Evolutionary conservation across 78 protist species (phyloP).

Genomic region (Dictyostelium discoideum): DNA sequence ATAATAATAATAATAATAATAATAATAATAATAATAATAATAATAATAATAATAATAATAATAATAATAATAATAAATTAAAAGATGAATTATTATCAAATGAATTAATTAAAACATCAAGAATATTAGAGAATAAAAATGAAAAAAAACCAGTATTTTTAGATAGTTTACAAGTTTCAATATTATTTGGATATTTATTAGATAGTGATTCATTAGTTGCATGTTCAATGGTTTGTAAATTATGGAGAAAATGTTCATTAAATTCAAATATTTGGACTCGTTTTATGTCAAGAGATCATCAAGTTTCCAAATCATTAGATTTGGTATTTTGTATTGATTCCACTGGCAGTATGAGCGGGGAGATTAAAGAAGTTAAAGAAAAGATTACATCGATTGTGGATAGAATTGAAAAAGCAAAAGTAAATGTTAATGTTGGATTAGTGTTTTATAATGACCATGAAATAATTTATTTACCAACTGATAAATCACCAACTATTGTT

Average conservation of each 20-base stretch:
- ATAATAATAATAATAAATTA: neutral
- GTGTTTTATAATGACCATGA: slow-evolving; percentile 61
- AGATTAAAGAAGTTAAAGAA: slow-evolving; percentile 14
- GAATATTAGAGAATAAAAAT: neutral
- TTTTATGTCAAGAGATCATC: slow-evolving; percentile 2
- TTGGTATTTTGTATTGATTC: slow-evolving; percentile 37
- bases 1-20: slow-evolving; percentile 7
- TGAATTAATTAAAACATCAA: neutral
- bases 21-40: slow-evolving; percentile 1
- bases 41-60: slow-evolving; percentile 5
- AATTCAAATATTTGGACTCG: slow-evolving; percentile 50
- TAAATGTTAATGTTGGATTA: slow-evolving; percentile 25
- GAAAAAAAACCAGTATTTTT: neutral
- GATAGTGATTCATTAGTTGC: neutral
- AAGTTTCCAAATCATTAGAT: neutral
- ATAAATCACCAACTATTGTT: neutral
- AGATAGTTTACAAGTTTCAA: slow-evolving; percentile 17
- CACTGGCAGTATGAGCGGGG: slow-evolving; percentile 39
- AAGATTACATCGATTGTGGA: slow-evolving; percentile 28
- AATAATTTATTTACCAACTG: neutral
- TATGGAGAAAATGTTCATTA: slow-evolving; percentile 56
- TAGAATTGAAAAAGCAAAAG: neutral
- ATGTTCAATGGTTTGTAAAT: slow-evolving; percentile 40
- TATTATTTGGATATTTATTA: slow-evolving; percentile 9
- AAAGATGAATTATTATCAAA: neutral